Evolutionary conservation across 139 green algal species (phyloP), one percentile per base, ranked within the genome.

Genomic region (Tetraselmis striata): DNA sequence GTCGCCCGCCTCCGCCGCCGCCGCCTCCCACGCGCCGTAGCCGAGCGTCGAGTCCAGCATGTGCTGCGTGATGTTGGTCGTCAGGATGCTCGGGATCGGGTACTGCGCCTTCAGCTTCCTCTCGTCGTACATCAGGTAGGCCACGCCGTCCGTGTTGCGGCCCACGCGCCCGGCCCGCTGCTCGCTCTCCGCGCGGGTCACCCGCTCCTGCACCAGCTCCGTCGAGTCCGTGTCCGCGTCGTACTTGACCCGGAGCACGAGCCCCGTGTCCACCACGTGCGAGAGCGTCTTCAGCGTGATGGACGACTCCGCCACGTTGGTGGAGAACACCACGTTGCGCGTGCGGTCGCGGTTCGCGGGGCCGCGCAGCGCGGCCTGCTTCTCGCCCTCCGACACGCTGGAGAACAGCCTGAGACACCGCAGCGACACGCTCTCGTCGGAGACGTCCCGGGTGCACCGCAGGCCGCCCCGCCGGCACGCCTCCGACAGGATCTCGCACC

Each of bases 261-360:
- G 30, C 27, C 83, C 83, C 0, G 78, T 79, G 30, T 86, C 83
- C 1, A 86, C 29, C 29, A 86, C 83, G 30, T 83, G 59, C 1
- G 25, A 32, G 1, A 86, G 11, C 1, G 78, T 78, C 11, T 29
- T 59, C 11, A 86, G 31, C 0, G 83, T 86, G 27, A 86, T 76
- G 1, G 83, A 86, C 18, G 83, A 80, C 83, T 83, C 83, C 22
- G 83, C 83, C 1, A 86, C 78, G 31, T 86, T 86, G 23, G 83
- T 86, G 2, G 83, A 78, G 45, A 83, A 59, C 2, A 83, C 75
- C 25, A 86, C 74, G 27, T 82, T 82, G 45, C 79, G 45, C n/a
- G n/a, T n/a, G n/a, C n/a, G n/a, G n/a, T n/a, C n/a, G n/a, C n/a
- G n/a, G n/a, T n/a, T n/a, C n/a, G n/a, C n/a, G n/a, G n/a, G n/a